phyloP scores from a whole-genome alignment of 257 asterid species.

The Nicotiana undulata region DNA sequence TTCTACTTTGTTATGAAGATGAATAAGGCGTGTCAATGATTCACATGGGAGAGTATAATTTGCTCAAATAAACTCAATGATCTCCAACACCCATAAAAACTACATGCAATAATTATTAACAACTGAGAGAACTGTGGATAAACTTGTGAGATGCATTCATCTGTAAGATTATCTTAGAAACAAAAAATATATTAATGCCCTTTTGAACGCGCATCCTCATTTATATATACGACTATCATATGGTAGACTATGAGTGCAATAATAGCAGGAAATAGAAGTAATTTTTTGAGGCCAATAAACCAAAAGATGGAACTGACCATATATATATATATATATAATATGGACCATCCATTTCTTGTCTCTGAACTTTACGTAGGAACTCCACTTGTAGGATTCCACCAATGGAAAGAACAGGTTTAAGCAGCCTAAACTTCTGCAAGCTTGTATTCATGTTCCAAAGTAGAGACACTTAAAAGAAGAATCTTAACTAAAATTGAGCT shows the following conservation, averaged over 20 bases:
- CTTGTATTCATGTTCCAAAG: constrained; percentile 16
- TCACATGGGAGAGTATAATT: too few relatives aligned
- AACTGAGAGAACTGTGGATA: too few relatives aligned
- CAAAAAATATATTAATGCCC: too few relatives aligned
- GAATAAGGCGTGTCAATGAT: too few relatives aligned
- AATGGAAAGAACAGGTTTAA: constrained; percentile 55
- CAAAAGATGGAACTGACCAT: constrained; percentile 33
- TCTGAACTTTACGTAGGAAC: constrained; percentile 74
- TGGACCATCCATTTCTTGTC: constrained; percentile 57
- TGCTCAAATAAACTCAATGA: too few relatives aligned
- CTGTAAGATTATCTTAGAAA: too few relatives aligned
- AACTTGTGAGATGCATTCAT: too few relatives aligned
- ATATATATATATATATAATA: constrained; percentile 69
- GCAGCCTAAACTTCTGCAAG: constrained; percentile 68
- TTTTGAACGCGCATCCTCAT: background rate
- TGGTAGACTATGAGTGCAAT: background rate
- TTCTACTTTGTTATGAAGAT: too few relatives aligned
- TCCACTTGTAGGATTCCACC: constrained; percentile 76
- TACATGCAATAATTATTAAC: too few relatives aligned
- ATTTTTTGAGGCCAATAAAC: background rate
- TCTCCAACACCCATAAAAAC: too few relatives aligned
- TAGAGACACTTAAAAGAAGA: background rate
- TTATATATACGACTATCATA: too few relatives aligned
- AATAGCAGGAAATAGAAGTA: background rate
- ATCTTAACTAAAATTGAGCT: background rate